These are phyloP conservation scores for Colletotrichum liaoningense DNA, from an alignment of 2,329 filamentous ascomycete species.

Conservation along the genomic window DNA sequence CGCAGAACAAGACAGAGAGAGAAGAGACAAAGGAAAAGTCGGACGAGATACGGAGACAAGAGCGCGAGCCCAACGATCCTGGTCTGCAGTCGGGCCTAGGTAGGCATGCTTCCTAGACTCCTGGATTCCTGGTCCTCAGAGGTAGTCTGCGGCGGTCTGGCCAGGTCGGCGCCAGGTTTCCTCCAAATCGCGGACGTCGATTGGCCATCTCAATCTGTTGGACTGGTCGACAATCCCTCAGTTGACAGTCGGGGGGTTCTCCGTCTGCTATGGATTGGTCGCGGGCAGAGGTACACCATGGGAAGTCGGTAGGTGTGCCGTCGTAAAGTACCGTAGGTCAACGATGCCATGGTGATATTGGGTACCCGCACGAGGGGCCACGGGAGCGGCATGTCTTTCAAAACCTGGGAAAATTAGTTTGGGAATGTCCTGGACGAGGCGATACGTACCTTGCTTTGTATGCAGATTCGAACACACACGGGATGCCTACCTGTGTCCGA, in stretches of 20 bases:
- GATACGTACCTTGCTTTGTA: background rate
- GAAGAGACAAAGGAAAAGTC: background rate
- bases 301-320: background rate
- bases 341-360: conserved; percentile 1
- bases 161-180: conserved; percentile 9
- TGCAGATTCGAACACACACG: too few relatives aligned
- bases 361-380: background rate
- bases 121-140: background rate
- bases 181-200: background rate
- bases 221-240: background rate
- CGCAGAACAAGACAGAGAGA: background rate
- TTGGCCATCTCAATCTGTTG: background rate
- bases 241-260: background rate
- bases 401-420: background rate
- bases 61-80: background rate
- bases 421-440: background rate
- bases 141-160: conserved; percentile 10
- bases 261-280: background rate
- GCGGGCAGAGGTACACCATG: background rate
- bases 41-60: background rate
- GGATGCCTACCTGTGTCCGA: too few relatives aligned
- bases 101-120: background rate
- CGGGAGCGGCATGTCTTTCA: background rate
- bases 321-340: background rate
- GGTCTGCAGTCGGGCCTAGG: background rate